phyloP scores from a whole-genome alignment of 2,329 filamentous ascomycete species.

The Didymella exigua region DNA sequence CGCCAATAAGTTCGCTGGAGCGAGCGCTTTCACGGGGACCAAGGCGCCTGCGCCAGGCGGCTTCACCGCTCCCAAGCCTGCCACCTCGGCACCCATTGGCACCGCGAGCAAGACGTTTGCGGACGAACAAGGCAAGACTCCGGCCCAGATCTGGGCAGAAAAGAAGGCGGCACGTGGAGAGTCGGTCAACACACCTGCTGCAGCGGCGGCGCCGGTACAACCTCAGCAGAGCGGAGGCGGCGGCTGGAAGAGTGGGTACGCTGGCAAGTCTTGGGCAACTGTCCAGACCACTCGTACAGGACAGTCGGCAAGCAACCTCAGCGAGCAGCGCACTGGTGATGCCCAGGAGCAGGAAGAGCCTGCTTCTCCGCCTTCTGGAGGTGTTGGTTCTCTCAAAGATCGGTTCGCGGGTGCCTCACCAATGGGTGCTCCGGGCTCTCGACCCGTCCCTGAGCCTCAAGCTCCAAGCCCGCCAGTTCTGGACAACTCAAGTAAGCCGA shows the following conservation, averaged over 20 bases:
- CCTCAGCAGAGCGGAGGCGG: conserved; percentile 73
- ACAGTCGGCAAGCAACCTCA: conserved; percentile 60
- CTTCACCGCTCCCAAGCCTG: conserved; percentile 66
- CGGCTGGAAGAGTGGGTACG: conserved; percentile 91
- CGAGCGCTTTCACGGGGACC: conserved; percentile 78
- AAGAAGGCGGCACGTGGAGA: conserved; percentile 85
- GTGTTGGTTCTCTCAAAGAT: conserved; percentile 77
- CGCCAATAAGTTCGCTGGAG: conserved; percentile 80
- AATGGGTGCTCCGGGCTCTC: conserved; percentile 53
- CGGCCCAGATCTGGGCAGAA: conserved; percentile 95
- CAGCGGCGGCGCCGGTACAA: conserved; percentile 42
- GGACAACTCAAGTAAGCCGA: conserved; percentile 71
- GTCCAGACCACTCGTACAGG: conserved; percentile 77
- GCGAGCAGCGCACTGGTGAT: conserved; percentile 68
- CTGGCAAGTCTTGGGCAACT: conserved; percentile 86
- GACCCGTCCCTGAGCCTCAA: conserved; percentile 48
- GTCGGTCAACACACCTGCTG: conserved; percentile 54
- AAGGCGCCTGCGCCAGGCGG: conserved; percentile 82
- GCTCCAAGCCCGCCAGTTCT: conserved; percentile 65
- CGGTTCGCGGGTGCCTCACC: conserved; percentile 80
- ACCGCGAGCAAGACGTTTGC: conserved; percentile 91
- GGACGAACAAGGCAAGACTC: conserved; percentile 92
- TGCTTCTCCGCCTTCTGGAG: conserved; percentile 61
- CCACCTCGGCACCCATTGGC: conserved; percentile 70
- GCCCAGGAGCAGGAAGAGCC: conserved; percentile 56